Evolutionary conservation across 495 filamentous ascomycete genomes (phyloP).

Genomic region (Aspergillus biplanus): DNA sequence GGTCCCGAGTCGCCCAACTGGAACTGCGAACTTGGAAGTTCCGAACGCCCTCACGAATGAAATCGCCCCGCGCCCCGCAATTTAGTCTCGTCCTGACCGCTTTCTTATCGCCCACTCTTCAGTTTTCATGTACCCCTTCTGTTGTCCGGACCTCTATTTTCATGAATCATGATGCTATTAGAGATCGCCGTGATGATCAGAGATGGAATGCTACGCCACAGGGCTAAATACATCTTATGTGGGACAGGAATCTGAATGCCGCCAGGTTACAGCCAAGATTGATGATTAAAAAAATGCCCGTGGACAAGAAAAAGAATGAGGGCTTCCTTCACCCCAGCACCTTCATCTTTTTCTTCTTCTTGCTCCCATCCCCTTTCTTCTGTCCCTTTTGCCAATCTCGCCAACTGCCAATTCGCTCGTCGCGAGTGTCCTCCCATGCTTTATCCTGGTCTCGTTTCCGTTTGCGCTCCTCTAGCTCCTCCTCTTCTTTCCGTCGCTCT

Average conservation of each 20-base stretch:
- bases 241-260: too few relatives aligned
- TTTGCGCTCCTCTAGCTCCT: constrained; percentile 85
- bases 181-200: too few relatives aligned
- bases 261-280: too few relatives aligned
- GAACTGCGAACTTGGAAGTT: too few relatives aligned
- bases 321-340: constrained; percentile 56
- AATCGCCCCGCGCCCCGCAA: constrained; percentile 24
- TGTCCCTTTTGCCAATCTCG: constrained; percentile 81
- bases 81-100: constrained; percentile 18
- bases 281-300: too few relatives aligned
- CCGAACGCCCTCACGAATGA: not conserved
- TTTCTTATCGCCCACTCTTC: constrained; percentile 18
- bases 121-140: constrained; percentile 74
- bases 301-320: too few relatives aligned
- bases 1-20: not conserved
- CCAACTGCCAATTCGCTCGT: constrained; percentile 93
- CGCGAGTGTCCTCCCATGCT: constrained; percentile 91
- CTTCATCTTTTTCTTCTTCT: constrained; percentile 92
- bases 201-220: too few relatives aligned
- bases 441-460: constrained; percentile 90
- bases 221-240: too few relatives aligned
- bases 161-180: too few relatives aligned
- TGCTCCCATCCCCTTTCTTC: constrained; percentile 52
- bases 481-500: constrained; percentile 83
- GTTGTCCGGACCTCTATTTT: too few relatives aligned